Base-by-base conservation (phyloP, 2,329 filamentous ascomycete genomes). In the Pseudocercospora pini-densiflorae region DNA sequence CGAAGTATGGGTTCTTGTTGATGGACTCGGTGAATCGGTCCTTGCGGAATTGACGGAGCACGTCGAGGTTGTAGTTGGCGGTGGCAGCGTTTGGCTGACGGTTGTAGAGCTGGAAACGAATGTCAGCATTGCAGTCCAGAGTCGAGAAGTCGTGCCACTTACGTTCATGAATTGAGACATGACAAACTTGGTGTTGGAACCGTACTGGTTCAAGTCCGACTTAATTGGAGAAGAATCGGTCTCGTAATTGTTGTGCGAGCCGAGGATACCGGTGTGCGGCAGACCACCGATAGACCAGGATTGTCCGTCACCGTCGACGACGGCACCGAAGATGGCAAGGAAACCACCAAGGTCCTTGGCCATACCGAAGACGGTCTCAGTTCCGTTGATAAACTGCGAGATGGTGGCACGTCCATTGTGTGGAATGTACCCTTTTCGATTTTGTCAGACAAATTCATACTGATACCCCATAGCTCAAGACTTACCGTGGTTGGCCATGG, bases 241-340 rank as follows among this genome's bases (percentile, higher is more conserved):
- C 68, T 79, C 77, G 62, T 78, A 79, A 54, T 76, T 76, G 68
- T 77, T 77, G 72, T 79, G 78, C 29, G 70, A 73, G 31, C 72
- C 72, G 24, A 72, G 55, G 31, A 70, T 69, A 54, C 68, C 68
- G 45, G 65, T 68, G 57, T 61, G 64, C 45, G 70, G 70, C 27
- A 62, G 27, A 23, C 70, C 70, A 40, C 70, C 68, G 49, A 71
- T 71, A 3, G 63, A 67, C 70, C 70, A 70, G 31, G 53, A 33
- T 14, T 45, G 5, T 8, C 65, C 70, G 63, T 77, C 70, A 12
- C 70, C 70, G 49, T 70, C 66, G 10, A 71, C 58, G 16, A 65
- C 31, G n/a, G 70, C 70, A 40, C 69, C 69, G 24, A 62, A 70
- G 14, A 60, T n/a, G 5, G 70, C 59, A 31, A 71, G 66, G 62